A percentile compares a stretch with the other conserved stretches of the same genome.
Evolutionary conservation across 208 protist genomes (phyloP).

Genomic region (Trypanosoma scelopori): DNA sequence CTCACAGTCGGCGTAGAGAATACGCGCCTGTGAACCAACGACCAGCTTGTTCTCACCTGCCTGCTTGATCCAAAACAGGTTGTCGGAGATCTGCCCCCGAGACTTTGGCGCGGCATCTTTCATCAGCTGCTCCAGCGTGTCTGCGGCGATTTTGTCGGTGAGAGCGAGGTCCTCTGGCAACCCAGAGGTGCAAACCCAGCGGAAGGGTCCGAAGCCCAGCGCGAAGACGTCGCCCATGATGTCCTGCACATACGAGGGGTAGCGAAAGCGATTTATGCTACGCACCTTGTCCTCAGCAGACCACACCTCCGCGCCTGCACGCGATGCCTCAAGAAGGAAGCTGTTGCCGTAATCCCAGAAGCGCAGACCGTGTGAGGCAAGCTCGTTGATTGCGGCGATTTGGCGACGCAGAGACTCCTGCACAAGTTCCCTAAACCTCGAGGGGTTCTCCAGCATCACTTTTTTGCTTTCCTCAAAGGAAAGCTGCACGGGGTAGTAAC

Average conservation of each 20-base stretch:
- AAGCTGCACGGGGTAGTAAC: constrained; percentile 87
- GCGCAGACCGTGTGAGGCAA: constrained; percentile 51
- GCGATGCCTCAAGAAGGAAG: constrained; percentile 67
- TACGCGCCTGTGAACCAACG: constrained; percentile 89
- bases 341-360: constrained; percentile 92
- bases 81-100: constrained; percentile 59
- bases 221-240: constrained; percentile 92
- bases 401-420: constrained; percentile 72
- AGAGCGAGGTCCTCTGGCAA: constrained; percentile 45
- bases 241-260: constrained; percentile 89
- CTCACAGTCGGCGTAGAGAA: constrained; percentile 74
- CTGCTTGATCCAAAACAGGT: constrained; percentile 79
- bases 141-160: constrained; percentile 74
- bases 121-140: constrained; percentile 52
- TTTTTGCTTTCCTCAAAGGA: constrained; percentile 79
- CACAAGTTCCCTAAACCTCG: constrained; percentile 71
- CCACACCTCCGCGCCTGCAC: constrained; percentile 67
- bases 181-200: constrained; percentile 79
- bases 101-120: constrained; percentile 26
- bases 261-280: constrained; percentile 51
- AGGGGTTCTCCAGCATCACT: constrained; percentile 78
- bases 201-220: constrained; percentile 88
- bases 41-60: constrained; percentile 76
- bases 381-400: constrained; percentile 68
- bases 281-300: constrained; percentile 34